phyloP scores from a whole-genome alignment of 192 early-diverging fungal genomes.

The Umbelopsis sp. region DNA sequence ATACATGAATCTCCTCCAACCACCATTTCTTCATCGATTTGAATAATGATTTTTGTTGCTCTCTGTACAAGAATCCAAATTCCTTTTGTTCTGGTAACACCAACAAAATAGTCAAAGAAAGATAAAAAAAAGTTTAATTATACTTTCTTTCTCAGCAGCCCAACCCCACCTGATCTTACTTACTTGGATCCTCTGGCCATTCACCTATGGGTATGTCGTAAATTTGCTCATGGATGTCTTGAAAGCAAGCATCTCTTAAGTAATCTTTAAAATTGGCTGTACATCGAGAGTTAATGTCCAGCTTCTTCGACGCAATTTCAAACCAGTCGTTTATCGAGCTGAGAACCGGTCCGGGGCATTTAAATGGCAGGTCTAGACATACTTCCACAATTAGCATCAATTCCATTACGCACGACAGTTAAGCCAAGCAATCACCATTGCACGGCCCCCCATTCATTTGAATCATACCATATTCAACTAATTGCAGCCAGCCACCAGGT shows the following conservation, averaged over 20 bases:
- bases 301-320: background rate
- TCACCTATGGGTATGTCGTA: constrained; percentile 36
- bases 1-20: constrained; percentile 26
- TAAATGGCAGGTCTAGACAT: constrained; percentile 22
- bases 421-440: background rate
- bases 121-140: background rate
- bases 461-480: constrained; percentile 31
- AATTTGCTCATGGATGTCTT: constrained; percentile 3
- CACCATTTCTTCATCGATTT: constrained; percentile 29
- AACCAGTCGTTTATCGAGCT: constrained; percentile 30
- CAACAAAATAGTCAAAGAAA: too few species aligned
- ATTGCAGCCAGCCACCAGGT: constrained; percentile 31
- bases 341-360: constrained; percentile 33
- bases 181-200: constrained; percentile 36
- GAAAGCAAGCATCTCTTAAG: constrained; percentile 25
- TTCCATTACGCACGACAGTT: background rate
- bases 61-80: constrained; percentile 41
- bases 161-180: background rate
- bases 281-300: constrained; percentile 4
- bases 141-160: background rate
- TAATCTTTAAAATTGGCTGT: background rate
- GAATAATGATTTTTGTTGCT: constrained; percentile 31
- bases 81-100: constrained; percentile 30
- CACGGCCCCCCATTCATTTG: background rate
- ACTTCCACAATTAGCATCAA: background rate